Evolutionary conservation across 768 basidiomycete genomes (phyloP), one percentile per base, ranked within the genome.

Genomic region (Boletellus ananas): DNA sequence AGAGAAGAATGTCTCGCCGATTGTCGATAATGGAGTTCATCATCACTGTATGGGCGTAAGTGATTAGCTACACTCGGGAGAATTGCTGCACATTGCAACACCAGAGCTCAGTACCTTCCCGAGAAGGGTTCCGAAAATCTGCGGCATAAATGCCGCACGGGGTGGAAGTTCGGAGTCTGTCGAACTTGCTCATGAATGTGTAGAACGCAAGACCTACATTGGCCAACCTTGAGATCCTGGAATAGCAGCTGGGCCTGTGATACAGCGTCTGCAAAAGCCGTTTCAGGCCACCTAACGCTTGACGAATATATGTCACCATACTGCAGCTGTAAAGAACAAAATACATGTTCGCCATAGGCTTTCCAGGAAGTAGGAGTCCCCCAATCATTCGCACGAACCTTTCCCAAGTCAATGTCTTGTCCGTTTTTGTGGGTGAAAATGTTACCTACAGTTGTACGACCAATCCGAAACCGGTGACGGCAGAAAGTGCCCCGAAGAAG

Each of bases 81-180:
- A 14, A 17, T 11, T n/a, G n/a, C n/a, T n/a, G n/a, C 27, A 29
- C 27, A 4, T 10, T 29, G 27, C 70, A n/a, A 38, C 40, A 76
- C 77, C 52, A 45, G 73, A 79, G 58, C 75, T 78, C 43, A 78
- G 58, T 43, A 76, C 56, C 34, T 73, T 67, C 7, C 77, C 83
- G 34, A 85, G 67, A 33, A 85, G 64, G 10, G 81, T 78, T 2
- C 84, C 83, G 41, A 75, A 46, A 31, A 70, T 74, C 58, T 84
- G 83, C 11, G 80, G 79, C 11, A 74, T 71, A 64, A 85, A 85
- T 2, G 83, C 79, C 27, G 77, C 76, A 9, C 83, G 79, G 37
- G 84, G 84, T 35, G 83, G 81, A 27, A 85, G 73, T 65, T 85
- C 84, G 18, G 75, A 52, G 49, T 69, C 67, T 67, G 27, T 34